These are phyloP conservation scores for Zygosaccharomyces kombuchaensis DNA, from an alignment of 805 yeast genomes.

Conservation along the genomic window DNA sequence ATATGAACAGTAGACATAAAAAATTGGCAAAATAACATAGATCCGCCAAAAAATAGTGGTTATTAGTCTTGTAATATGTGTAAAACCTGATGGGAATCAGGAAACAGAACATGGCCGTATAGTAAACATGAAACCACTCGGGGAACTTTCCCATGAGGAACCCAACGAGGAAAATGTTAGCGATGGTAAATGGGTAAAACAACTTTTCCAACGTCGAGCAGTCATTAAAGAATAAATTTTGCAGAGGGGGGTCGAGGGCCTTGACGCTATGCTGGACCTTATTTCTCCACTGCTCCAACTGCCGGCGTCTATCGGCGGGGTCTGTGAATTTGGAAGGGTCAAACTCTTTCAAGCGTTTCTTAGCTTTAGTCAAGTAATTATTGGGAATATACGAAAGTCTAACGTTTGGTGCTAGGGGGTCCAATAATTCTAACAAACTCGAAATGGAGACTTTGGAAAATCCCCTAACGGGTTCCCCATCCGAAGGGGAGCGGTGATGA, in stretches of 20 bases:
- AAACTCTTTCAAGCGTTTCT: constrained; percentile 11
- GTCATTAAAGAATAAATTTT: constrained; percentile 33
- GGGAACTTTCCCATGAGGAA: constrained; percentile 75
- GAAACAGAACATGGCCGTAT: constrained; percentile 54
- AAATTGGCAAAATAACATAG: constrained; percentile 87
- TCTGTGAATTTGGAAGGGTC: constrained; percentile 7
- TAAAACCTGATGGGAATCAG: constrained; percentile 83
- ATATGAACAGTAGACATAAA: constrained; percentile 62
- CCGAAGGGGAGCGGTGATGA: constrained; percentile 1
- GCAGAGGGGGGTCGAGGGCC: constrained; percentile 26
- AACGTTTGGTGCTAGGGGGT: constrained; percentile 30
- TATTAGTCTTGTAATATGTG: constrained; percentile 72
- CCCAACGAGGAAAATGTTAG: constrained; percentile 66
- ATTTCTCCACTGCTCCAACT: constrained; percentile 23
- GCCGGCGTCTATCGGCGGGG: constrained; percentile 16
- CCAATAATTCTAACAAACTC: constrained; percentile 26
- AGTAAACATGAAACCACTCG: constrained; percentile 67
- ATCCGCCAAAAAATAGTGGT: constrained; percentile 87
- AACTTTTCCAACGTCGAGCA: constrained; percentile 65
- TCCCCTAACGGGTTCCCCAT: constrained; percentile 3
- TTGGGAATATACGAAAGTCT: constrained; percentile 14
- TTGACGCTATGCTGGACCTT: constrained; percentile 23
- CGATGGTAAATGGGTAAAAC: constrained; percentile 71
- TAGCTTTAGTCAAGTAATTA: constrained; percentile 13
- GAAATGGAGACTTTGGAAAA: constrained; percentile 14